phyloP scores from a whole-genome alignment of 768 basidiomycete species.

The Rhizopogon vesiculosus region DNA sequence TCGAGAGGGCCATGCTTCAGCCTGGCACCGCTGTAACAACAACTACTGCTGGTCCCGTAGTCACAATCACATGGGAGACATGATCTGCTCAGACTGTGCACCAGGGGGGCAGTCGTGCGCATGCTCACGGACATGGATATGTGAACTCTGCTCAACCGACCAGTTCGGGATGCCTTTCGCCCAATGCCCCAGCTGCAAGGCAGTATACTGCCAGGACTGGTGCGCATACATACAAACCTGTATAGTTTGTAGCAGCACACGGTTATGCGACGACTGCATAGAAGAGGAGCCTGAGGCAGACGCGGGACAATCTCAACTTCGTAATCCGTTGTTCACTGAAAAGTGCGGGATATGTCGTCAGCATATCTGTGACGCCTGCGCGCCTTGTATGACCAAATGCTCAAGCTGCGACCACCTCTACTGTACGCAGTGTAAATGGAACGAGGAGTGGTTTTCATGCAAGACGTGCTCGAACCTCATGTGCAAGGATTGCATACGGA shows the following conservation, averaged over 20 bases:
- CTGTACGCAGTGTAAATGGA: background rate
- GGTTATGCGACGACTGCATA: background rate
- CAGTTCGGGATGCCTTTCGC: background rate
- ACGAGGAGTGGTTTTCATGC: background rate
- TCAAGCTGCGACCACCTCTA: background rate
- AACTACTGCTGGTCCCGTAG: background rate
- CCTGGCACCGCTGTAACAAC: background rate
- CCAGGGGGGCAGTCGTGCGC: background rate
- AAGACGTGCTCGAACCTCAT: background rate
- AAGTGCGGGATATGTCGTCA: background rate
- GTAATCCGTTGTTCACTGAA: background rate
- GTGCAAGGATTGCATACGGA: background rate
- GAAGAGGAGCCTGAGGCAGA: background rate
- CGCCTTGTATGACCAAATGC: background rate
- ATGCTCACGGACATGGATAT: slow-evolving; percentile 1
- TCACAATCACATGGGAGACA: background rate
- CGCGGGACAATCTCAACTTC: background rate
- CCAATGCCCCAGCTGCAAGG: background rate
- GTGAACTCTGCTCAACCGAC: background rate
- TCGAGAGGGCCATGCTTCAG: background rate
- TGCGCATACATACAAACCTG: background rate
- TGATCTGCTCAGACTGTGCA: background rate
- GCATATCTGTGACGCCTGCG: background rate
- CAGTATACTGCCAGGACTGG: background rate
- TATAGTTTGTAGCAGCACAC: background rate